Evolutionary conservation across 1,284 basidiomycete genomes (phyloP), one percentile per base, ranked within the genome.

Genomic region (Moniliella sp.): DNA sequence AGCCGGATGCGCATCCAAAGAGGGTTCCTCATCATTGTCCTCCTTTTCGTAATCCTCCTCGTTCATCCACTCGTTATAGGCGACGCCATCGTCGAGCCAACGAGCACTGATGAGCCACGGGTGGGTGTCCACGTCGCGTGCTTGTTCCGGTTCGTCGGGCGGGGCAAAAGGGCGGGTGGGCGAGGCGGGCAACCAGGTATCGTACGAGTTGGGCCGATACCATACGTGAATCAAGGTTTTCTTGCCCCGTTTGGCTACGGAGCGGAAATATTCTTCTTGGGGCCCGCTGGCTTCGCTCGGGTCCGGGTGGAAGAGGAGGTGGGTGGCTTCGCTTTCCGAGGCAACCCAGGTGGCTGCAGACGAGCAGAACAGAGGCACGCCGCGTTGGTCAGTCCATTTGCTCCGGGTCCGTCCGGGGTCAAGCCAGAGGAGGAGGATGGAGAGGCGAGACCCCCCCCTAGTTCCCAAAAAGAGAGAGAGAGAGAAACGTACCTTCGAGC

Each of bases 161-260:
- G 48, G 45, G 17, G 53, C 45, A 43, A 59, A 59, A 35, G 53
- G 52, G 25, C 43, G 38, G 16, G 53, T 50, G 8, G 21, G n/a
- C n/a, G 21, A 7, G n/a, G 21, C 8, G 1, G 57, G 54, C 4
- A 59, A 43, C 57, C 57, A 59, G n/a, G 54, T 56, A 34, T 59
- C 57, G 42, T 57, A 57, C n/a, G 57, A 59, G 36, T 59, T 55
- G 15, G 57, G 57, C 5, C 57, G 43, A 40, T 59, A 59, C 57
- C 57, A 59, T 15, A 59, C 57, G 36, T 59, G 57, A 25, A 59
- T 53, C 23, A 59, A 45, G 4, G 56, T 50, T 9, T 32, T 15
- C 13, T 48, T 42, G n/a, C 45, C 44, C n/a, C 30, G 27, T 11
- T 17, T 15, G 3, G 57, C 48, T 4, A 59, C 35, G n/a, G 55